Evolutionary conservation across 169 alveolate genomes (phyloP).

Genomic region (Theileria luwenshuni): DNA sequence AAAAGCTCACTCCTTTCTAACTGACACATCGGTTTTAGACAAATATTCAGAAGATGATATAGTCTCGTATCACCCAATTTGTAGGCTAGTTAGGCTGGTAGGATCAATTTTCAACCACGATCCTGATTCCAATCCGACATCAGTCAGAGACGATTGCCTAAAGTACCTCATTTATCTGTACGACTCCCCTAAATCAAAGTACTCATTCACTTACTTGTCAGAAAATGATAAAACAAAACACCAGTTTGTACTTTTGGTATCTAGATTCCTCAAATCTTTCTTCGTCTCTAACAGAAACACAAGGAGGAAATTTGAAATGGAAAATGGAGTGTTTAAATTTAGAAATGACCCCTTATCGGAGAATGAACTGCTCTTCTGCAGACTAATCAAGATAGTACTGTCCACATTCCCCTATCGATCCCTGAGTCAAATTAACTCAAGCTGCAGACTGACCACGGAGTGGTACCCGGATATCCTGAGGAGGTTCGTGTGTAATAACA

Average conservation of each 20-base stretch:
- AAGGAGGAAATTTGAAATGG: background rate
- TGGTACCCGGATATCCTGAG: slow-evolving; percentile 27
- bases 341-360: background rate
- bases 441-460: slow-evolving; percentile 4
- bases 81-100: slow-evolving; percentile 28
- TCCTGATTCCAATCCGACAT: slow-evolving; percentile 19
- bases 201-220: background rate
- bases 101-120: slow-evolving; percentile 15
- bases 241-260: slow-evolving; percentile 22
- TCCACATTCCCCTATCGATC: slow-evolving; percentile 14
- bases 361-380: slow-evolving; percentile 14
- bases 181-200: background rate
- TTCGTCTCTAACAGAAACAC: background rate
- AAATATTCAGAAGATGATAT: background rate
- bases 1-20: slow-evolving; percentile 2
- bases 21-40: background rate
- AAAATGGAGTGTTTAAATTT: background rate
- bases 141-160: slow-evolving; percentile 2
- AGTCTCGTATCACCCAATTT: slow-evolving; percentile 43
- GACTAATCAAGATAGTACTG: slow-evolving; percentile 1
- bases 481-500: background rate
- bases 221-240: background rate
- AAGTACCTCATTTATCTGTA: slow-evolving; percentile 14
- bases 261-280: slow-evolving; percentile 25
- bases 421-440: background rate